A percentile compares a stretch with the other conserved stretches of the same genome.
These are phyloP conservation scores for Lasiodiplodia citricola DNA, from an alignment of 2,329 filamentous ascomycete genomes.

Conservation along the genomic window DNA sequence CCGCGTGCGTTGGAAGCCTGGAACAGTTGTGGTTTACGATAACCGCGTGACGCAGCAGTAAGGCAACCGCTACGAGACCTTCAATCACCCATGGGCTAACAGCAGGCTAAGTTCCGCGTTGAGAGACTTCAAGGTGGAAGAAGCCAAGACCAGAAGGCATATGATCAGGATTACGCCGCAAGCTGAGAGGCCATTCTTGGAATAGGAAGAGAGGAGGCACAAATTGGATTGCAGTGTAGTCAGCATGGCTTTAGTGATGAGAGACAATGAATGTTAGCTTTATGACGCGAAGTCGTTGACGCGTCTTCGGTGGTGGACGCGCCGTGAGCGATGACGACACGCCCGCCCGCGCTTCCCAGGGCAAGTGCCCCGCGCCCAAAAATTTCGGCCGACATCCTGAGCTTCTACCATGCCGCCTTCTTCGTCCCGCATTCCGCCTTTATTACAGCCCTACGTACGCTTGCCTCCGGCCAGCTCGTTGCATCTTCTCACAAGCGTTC, in stretches of 20 bases:
- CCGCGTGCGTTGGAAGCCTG: constrained; percentile 24
- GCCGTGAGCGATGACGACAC: background rate
- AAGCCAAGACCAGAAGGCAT: constrained; percentile 13
- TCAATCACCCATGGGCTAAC: background rate
- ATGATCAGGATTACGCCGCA: constrained; percentile 19
- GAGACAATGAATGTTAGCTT: background rate
- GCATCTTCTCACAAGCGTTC: constrained; percentile 70
- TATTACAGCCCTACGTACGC: constrained; percentile 68
- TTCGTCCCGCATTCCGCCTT: constrained; percentile 61
- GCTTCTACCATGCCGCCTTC: constrained; percentile 37
- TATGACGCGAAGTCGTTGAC: background rate
- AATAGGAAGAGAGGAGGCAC: background rate
- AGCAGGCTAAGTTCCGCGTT: background rate
- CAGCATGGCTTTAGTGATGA: background rate
- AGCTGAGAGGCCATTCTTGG: constrained; percentile 5
- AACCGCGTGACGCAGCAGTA: constrained; percentile 25
- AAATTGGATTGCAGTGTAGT: background rate
- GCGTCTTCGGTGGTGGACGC: background rate
- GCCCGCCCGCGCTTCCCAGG: background rate
- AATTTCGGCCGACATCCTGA: background rate
- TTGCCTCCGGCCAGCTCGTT: constrained; percentile 61
- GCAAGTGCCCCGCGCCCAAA: constrained; percentile 13
- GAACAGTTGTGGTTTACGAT: constrained; percentile 27
- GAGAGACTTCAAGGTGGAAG: constrained; percentile 10
- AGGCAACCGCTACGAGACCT: background rate